Evolutionary conservation across 2,329 filamentous ascomycete genomes (phyloP), one percentile per base, ranked within the genome.

Genomic region (Apiospora hydei): DNA sequence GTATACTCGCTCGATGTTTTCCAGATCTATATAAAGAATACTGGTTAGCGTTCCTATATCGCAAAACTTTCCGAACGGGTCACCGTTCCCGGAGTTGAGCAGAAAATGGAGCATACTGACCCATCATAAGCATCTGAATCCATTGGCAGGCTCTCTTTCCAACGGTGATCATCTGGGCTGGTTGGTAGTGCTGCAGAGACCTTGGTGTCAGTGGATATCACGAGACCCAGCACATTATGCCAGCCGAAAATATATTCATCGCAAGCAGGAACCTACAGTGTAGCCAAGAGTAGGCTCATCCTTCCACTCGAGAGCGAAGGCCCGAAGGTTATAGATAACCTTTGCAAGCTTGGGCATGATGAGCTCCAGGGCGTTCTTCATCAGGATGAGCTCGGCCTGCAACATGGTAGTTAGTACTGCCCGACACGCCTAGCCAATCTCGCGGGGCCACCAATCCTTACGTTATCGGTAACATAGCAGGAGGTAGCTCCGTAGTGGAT

Each of bases 321-420:
- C 81, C 34, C 88, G 86, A 41, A 98, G 86, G 82, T 95, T 95
- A 74, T 89, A 84, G 75, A 97, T 92, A 71, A 95, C 92, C 77
- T 91, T 94, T 70, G 94, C 94, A 8, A 97, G 83, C 83, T 95
- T 97, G 47, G 90, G 90, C 11, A 93, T 84, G 4, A 97, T 81
- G n/a, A 97, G 83, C 76, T 96, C 90, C 71, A 97, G 84, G 7
- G 90, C 94, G 73, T 94, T 89, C 34, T 90, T 85, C 77, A 95
- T 88, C 77, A 97, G 89, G 75, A 97, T 94, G 47, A 96, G 84
- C 77, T 96, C 94, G 2, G 91, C 57, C 57, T 64, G 18, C 3
- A 64, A n/a, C 8, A 41, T 8, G 3, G 11, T 41, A n/a, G 57
- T 64, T 34, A 64, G 34, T 8, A 24, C 14, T 41, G 4, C 4